Evolutionary conservation across 1,139 yeast genomes (phyloP), one percentile per base, ranked within the genome.

Genomic region (Suhomyces taliae): DNA sequence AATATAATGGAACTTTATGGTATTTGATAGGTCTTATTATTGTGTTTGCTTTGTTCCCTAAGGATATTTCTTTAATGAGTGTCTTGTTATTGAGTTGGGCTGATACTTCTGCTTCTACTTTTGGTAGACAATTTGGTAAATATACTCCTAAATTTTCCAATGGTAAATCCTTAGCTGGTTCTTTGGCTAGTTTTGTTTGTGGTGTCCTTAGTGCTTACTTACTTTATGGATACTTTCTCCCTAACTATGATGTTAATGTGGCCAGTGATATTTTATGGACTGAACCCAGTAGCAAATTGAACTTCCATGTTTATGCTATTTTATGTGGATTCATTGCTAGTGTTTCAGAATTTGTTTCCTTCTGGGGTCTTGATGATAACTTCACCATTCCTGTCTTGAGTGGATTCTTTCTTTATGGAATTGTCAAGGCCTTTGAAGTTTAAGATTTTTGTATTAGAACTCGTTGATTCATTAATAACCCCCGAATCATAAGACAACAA

Each of bases 41-140:
- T 51, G 90, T 91, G 6, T 87, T 90, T 58, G 56, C 75, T 2
- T 64, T 82, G 14, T 85, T 83, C 57, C 86, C 95, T 12, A 90
- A 90, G 68, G 99, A 93, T 61, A 83, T 93, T 43, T 76, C 85
- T 1, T 72, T 91, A 27, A 75, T 90, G 72, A 78, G 96, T 27
- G 82, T 90, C 8, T 73, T 90, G 54, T 72, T 93, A 47, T 78
- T 93, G 53, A 87, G 97, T 62, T 93, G 98, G 98, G 91, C 96
- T 9, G 99, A 93, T 63, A 90, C 98, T 8, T 95, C 98, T 6
- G 99, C 99, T 2, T 89, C 97, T 4, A 89, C 97, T 1, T 67
- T 91, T 59, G 99, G 98, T 24, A 78, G 98, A 55, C 79, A 78
- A 44, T 90, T 72, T 64, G 98, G 98, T 7, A 78, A 87, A 57